phyloP scores from a whole-genome alignment of 331 rosid genomes.

The Quercus lobata region DNA sequence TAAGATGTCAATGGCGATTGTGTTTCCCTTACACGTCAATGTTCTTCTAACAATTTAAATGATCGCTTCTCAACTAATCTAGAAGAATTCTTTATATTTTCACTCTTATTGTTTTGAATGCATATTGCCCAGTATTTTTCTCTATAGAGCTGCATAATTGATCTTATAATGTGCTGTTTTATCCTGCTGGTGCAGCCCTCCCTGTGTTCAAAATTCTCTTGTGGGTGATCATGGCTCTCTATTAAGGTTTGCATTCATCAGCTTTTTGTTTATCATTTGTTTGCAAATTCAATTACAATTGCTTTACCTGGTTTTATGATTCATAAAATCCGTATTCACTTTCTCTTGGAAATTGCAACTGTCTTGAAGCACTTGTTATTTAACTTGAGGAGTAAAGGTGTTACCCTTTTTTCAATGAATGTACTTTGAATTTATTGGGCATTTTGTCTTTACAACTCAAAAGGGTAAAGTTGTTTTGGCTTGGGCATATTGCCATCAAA shows the following conservation, averaged over 20 bases:
- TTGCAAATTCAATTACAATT: neutral
- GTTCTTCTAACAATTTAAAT: neutral
- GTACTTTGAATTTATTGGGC: neutral
- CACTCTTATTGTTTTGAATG: neutral
- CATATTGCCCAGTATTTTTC: neutral
- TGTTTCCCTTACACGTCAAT: neutral
- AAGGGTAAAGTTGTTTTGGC: neutral
- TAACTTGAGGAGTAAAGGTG: slow-evolving; percentile 14
- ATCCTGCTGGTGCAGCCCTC: slow-evolving; percentile 39
- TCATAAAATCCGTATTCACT: neutral
- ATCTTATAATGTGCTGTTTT: slow-evolving; percentile 8
- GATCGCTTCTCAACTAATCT: neutral
- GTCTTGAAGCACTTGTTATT: neutral
- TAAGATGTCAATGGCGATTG: neutral
- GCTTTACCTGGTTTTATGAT: neutral
- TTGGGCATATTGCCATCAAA: neutral
- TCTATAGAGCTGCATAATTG: slow-evolving; percentile 10
- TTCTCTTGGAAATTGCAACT: slow-evolving; percentile 6
- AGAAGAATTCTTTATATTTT: neutral
- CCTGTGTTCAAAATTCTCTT: slow-evolving; percentile 28
- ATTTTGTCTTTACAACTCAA: slow-evolving; percentile 1
- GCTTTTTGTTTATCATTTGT: neutral
- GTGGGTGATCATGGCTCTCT: slow-evolving; percentile 28
- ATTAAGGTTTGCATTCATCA: slow-evolving; percentile 50
- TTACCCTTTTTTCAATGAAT: neutral